Base-by-base conservation (phyloP, 768 basidiomycete genomes). In the Clavaria fumosa region DNA sequence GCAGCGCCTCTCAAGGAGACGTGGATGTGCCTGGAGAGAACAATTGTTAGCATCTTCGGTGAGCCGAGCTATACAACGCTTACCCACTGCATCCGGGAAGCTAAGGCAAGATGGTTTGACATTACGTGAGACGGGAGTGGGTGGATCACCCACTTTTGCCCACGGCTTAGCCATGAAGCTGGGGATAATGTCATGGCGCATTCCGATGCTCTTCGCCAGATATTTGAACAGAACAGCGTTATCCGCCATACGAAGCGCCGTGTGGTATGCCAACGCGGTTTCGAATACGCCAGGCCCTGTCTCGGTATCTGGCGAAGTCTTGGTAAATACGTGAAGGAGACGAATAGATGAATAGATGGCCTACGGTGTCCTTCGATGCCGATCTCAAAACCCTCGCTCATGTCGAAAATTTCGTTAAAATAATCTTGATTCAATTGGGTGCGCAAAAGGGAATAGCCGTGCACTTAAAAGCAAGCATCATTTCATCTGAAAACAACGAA, bases 161-260 rank as follows among this genome's bases (percentile, higher is more conserved):
- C 86, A 95, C 18, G 91, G 91, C 50, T 96, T 96, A 0, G 91
- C 90, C 93, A 96, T 97, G 59, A 99, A 99, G 42, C 86, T 93
- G 1, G 95, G 93, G 26, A 88, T 70, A 39, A 99, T 65, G 6
- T 81, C 83, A 45, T 82, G 67, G 53, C 78, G 74, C 70, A 95
- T 83, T 0, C 93, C 93, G 2, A 93, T 60, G 42, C 86, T 86
- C 65, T 96, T 96, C 2, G 86, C 83, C 10, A 84, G 56, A 46
- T 78, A 83, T 55, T 99, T 99, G 72, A 86, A 99, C 33, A 99
- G 60, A 37, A 78, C 69, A 0, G 91, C 90, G 50, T 89, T 90
- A 50, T 93, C 89, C 1, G 84, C 89, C 74, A 91, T 88, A 35
- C 78, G 64, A 22, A 70, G 48, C 1, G 82, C 84, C 2, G 69